Evolutionary conservation across 805 yeast genomes (phyloP), one percentile per base, ranked within the genome.

Genomic region (Yarrowia sp.): DNA sequence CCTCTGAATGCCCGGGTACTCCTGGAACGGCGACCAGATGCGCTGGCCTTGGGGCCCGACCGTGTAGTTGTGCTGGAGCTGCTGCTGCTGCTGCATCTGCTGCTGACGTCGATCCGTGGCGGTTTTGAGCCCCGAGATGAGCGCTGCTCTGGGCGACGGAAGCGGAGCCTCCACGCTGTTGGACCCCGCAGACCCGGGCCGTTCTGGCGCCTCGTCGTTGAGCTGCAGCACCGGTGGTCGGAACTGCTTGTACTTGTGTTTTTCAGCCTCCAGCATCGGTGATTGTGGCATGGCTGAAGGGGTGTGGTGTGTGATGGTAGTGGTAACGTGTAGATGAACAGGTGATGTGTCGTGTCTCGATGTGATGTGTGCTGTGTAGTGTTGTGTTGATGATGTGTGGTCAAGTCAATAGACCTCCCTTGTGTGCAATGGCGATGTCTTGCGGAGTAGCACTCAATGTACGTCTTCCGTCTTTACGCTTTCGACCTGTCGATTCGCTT

Each of bases 71-170:
- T 55, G 68, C 55, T 68, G 70, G 15, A 55, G 42, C 70, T 68
- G 70, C 16, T 55, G 68, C 55, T 68, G 70, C 43, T 67, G 66
- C 69, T 68, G 70, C 48, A 52, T 70, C 49, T 66, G 68, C 56
- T 69, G 72, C 12, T 72, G 72, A 8, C 76, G 70, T 3, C 76
- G 59, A 45, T 74, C 76, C 10, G 76, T 74, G 42, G 76, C 76
- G n/a, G 72, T 70, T 40, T 74, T 35, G 42, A 74, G 70, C 9
- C 74, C 76, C 2, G 75, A 73, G 16, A 74, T 72, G 9, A 74
- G 69, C n/a, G 74, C 74, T 8, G 76, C 75, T 50, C 76, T 49
- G 0, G 76, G 73, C 15, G 75, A 71, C 12, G 73, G 72, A 1
- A 70, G 63, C 15, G 70, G 45, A 3, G 69, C 40, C 2, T 41